Evolutionary conservation across 768 basidiomycete species (phyloP).

Genomic region (Suillus alpinus): DNA sequence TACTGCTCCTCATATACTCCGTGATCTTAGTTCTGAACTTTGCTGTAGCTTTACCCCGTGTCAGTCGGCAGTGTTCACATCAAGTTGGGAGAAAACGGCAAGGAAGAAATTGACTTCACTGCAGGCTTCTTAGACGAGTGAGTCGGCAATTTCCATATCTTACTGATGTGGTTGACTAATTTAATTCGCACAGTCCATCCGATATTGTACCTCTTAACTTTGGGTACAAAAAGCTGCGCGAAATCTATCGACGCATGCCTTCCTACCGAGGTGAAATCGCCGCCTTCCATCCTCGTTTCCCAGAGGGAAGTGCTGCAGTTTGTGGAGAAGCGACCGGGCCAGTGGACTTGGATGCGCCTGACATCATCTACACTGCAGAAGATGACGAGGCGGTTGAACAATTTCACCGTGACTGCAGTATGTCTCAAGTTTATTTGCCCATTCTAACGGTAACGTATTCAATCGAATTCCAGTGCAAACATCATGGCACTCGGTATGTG

Average conservation of each 20-base stretch:
- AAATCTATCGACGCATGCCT: conserved; percentile 40
- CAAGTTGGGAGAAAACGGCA: conserved; percentile 36
- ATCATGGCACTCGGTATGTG: conserved; percentile 44
- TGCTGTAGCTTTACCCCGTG: conserved; percentile 37
- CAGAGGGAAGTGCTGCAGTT: conserved; percentile 25
- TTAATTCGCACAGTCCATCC: conserved; percentile 14
- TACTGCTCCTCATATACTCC: conserved; percentile 12
- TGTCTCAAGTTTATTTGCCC: conserved; percentile 3
- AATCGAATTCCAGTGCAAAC: conserved; percentile 34
- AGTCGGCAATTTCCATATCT: conserved; percentile 9
- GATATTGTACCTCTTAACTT: conserved; percentile 27
- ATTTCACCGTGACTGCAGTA: conserved; percentile 33
- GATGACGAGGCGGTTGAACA: conserved; percentile 43
- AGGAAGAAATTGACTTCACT: conserved; percentile 41
- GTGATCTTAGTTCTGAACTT: background rate
- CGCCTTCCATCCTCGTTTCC: conserved; percentile 14
- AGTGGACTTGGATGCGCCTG: conserved; percentile 23
- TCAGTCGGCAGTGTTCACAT: conserved; percentile 50
- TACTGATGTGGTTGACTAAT: background rate
- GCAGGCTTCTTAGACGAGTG: conserved; percentile 48
- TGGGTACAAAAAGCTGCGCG: conserved; percentile 27
- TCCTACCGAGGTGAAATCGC: conserved; percentile 34
- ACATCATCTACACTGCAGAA: conserved; percentile 32
- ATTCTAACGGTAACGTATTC: background rate
- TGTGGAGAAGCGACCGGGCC: conserved; percentile 18